Conservation (phyloP, 2,329 filamentous ascomycete species). For the Ascochyta viciae-villosae region DNA sequence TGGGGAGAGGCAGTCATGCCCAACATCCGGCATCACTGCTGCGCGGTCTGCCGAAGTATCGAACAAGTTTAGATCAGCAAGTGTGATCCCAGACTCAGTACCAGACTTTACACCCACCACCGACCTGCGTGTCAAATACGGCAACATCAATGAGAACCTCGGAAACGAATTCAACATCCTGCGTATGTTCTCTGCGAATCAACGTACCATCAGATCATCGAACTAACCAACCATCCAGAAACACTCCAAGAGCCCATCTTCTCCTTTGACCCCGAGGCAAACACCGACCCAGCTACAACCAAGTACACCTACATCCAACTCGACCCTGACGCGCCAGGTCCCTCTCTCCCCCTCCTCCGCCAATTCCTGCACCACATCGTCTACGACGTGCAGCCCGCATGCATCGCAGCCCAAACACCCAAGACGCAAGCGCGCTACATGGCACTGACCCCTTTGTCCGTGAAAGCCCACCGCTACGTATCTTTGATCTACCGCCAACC, state of each 20-base stretch:
- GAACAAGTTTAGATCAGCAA: not conserved
- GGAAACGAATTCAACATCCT: conserved; percentile 5
- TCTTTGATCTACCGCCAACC: conserved; percentile 9
- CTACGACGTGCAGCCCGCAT: conserved; percentile 4
- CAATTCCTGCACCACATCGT: conserved; percentile 13
- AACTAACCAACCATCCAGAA: no score
- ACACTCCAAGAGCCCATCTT: no score
- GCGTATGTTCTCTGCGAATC: not conserved
- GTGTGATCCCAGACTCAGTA: conserved; percentile 3
- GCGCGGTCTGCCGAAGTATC: conserved; percentile 1
- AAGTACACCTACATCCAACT: conserved; percentile 13
- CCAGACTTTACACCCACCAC: conserved; percentile 7
- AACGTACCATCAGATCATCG: not conserved
- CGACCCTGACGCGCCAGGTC: conserved; percentile 9
- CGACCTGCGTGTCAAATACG: conserved; percentile 6
- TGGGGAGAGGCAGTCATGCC: not conserved
- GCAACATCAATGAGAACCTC: conserved; percentile 9
- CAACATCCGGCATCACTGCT: conserved; percentile 3
- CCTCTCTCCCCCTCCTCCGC: conserved; percentile 7
- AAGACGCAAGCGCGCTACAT: conserved; percentile 7
- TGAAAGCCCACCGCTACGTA: conserved; percentile 7
- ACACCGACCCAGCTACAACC: not conserved
- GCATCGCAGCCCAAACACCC: conserved; percentile 2
- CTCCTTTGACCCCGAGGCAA: not conserved
- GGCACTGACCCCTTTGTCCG: not conserved